These are phyloP conservation scores for Daldinia eschscholtzii DNA, from an alignment of 2,329 filamentous ascomycete species.

Conservation along the genomic window DNA sequence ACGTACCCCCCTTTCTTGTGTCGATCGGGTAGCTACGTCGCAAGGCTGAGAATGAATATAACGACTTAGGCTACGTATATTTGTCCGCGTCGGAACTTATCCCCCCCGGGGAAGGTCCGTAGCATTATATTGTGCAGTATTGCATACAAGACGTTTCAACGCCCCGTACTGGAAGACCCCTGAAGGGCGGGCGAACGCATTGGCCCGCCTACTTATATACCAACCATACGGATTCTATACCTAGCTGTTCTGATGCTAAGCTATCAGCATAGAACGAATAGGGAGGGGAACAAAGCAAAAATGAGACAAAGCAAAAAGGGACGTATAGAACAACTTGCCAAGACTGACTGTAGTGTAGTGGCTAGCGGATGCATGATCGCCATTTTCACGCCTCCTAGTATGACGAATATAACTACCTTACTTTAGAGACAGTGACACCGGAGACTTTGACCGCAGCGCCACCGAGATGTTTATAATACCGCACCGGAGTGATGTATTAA, in stretches of 20 bases:
- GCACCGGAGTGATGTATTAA: neutral
- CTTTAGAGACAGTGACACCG: neutral
- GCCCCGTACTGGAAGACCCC: conserved; percentile 21
- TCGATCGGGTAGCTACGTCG: conserved; percentile 16
- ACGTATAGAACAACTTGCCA: neutral
- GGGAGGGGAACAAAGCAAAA: neutral
- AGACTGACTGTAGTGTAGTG: neutral
- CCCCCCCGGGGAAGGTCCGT: neutral
- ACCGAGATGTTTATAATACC: conserved; percentile 9
- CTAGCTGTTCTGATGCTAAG: neutral
- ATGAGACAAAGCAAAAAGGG: neutral
- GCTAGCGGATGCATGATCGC: conserved; percentile 4
- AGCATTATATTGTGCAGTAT: conserved; percentile 19
- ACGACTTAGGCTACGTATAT: neutral
- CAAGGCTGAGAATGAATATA: conserved; percentile 18
- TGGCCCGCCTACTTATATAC: conserved; percentile 17
- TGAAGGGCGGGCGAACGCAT: conserved; percentile 31
- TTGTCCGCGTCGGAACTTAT: conserved; percentile 19
- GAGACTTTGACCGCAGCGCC: conserved; percentile 2
- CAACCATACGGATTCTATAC: conserved; percentile 16
- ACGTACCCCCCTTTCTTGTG: conserved; percentile 10
- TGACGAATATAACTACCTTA: conserved; percentile 18
- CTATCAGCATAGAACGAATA: neutral
- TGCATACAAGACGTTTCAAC: conserved; percentile 8
- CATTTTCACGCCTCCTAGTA: neutral